Evolutionary conservation across 345 rosid genomes (phyloP).

Genomic region (Sapria himalayana): DNA sequence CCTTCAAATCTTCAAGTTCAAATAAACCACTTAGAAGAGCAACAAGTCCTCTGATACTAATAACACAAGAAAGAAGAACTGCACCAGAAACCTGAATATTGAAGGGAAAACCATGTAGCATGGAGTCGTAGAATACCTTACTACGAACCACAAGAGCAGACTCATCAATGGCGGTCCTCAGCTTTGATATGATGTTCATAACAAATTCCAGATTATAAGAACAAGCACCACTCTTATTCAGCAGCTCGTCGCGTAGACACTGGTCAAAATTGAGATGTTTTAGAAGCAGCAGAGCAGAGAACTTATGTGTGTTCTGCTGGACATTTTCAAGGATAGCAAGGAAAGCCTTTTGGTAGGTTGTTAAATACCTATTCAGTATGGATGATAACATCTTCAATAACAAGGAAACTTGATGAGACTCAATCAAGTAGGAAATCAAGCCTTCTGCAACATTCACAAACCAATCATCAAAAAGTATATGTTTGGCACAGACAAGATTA

Average conservation of each 20-base stretch:
- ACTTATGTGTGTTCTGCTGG: constrained; percentile 18
- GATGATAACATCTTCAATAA: constrained; percentile 39
- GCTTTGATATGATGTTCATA: constrained; percentile 25
- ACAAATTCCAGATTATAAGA: constrained; percentile 35
- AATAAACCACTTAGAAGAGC: constrained; percentile 35
- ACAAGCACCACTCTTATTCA: constrained; percentile 33
- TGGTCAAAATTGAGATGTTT: constrained; percentile 53
- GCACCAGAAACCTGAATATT: constrained; percentile 39
- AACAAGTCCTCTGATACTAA: constrained; percentile 47
- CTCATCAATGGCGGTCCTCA: constrained; percentile 37
- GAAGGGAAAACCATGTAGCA: constrained; percentile 77
- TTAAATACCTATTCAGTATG: constrained; percentile 34
- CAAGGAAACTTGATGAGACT: constrained; percentile 24
- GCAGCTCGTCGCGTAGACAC: constrained; percentile 37
- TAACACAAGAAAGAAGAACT: constrained; percentile 48
- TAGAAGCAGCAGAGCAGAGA: constrained; percentile 51
- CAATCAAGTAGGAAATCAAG: constrained; percentile 29
- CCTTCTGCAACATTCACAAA: constrained; percentile 35
- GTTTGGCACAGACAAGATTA: constrained; percentile 22
- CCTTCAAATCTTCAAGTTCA: constrained; percentile 23
- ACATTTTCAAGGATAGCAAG: constrained; percentile 31
- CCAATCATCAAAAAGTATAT: constrained; percentile 23
- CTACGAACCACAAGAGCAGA: constrained; percentile 32
- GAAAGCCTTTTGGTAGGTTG: constrained; percentile 47
- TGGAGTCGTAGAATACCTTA: constrained; percentile 59